Evolutionary conservation across 2,329 filamentous ascomycete species (phyloP).

Genomic region (Camillea tinctor): DNA sequence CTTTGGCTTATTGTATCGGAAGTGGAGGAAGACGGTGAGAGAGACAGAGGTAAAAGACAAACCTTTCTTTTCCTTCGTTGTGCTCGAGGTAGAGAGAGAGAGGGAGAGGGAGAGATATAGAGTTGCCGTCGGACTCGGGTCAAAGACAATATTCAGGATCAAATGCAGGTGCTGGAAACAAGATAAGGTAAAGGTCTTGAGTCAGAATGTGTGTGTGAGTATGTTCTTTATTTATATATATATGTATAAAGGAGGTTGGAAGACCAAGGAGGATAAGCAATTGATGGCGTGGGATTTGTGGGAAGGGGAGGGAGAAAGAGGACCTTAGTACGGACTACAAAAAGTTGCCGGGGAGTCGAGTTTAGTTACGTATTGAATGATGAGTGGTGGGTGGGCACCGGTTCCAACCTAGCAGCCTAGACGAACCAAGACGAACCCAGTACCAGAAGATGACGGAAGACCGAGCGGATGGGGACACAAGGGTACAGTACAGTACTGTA

Average conservation of each 20-base stretch:
- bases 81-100: neutral
- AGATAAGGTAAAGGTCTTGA: neutral
- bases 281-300: neutral
- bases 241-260: neutral
- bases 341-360: neutral
- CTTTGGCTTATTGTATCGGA: slow-evolving; percentile 24
- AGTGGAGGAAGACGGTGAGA: slow-evolving; percentile 19
- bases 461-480: too few relatives aligned
- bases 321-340: too few relatives aligned
- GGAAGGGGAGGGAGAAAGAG: too few relatives aligned
- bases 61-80: neutral
- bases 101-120: too few relatives aligned
- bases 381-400: neutral
- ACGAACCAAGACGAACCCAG: too few relatives aligned
- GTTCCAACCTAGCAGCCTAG: too few relatives aligned
- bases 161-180: neutral
- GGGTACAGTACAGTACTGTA: neutral
- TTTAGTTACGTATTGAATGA: neutral
- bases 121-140: neutral
- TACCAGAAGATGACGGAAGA: neutral
- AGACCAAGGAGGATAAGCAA: neutral
- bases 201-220: neutral
- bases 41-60: neutral
- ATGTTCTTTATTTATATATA: too few relatives aligned
- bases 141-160: neutral